Evolutionary conservation across 768 basidiomycete species (phyloP), one percentile per base, ranked within the genome.

Genomic region (Candolleomyces efflorescens): DNA sequence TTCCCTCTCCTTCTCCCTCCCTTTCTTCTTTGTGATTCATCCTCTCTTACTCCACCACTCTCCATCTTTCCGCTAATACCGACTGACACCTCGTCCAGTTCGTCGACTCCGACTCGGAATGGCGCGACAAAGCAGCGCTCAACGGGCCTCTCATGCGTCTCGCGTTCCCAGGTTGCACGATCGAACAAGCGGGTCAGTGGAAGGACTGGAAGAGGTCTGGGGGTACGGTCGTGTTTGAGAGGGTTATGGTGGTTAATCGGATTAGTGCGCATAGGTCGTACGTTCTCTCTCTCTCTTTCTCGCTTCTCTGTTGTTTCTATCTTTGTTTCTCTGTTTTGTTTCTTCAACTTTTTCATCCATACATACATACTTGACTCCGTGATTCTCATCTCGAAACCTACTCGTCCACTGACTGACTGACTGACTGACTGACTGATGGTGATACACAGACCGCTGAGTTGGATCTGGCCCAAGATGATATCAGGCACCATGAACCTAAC

Each of bases 101-200:
- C 38, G 36, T 23, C 11, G 20, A 11, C 22, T 17, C 5, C 17
- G 41, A 64, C 17, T 66, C 65, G 6, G 73, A 71, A 54, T 87
- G 85, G 87, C 78, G 85, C 27, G 88, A 90, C 64, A 62, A 64
- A 9, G 81, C 84, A 1, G 78, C 80, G 12, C 76, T 90, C 64
- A 82, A 88, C 63, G 76, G 80, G n/a, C 83, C 83, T 53, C 75
- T 90, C 59, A 75, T 90, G 59, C 82, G 85, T 23, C 79, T 82
- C 7, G 82, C 81, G 0, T 90, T 89, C 67, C 87, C 87, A 1
- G 72, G 69, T 18, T 64, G 82, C 10, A 69, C 83, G 1, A 78
- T 90, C 20, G 86, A 89, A 62, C 73, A 77, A 32, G 72, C 76
- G 12, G 71, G 74, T 32, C 85, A 87, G 63, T 91, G 89, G 86